Base-by-base conservation (phyloP, 352 stramenopile genomes). In the Globisporangium cederbergense region DNA sequence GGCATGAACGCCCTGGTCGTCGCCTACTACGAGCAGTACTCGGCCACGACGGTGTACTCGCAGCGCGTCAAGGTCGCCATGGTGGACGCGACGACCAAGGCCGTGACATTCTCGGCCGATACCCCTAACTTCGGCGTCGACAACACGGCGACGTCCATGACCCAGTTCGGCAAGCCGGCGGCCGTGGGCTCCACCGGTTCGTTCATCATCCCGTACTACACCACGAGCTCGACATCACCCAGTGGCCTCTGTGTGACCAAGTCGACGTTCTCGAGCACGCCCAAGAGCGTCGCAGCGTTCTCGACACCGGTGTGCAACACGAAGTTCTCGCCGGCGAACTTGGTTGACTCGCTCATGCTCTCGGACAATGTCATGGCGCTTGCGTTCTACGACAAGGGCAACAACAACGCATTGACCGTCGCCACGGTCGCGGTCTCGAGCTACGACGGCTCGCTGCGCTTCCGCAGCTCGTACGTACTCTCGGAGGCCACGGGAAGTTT, bases 151-250 rank as follows among this genome's bases (percentile, higher is more conserved):
- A 43, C 60, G 51, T 46, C 67, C 38, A 63, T n/a, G 9, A 75
- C 66, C 0, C 72, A 71, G 22, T 87, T 85, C 50, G 79, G 73
- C 9, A 59, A 71, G 3, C 76, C 83, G 0, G 16, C 74, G 25
- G 67, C 66, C 1, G 67, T 88, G 8, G 64, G 61, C 20, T 55
- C 59, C n/a, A 54, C 34, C 16, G 58, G 62, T 10, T 70, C 52
- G 6, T 86, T 93, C 40, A 65, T 81, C 18, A 78, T 88, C 52
- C 76, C 74, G 25, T 88, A 86, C 72, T 87, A 75, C 69, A 63
- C n/a, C 14, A 62, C 60, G n/a, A 74, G 49, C 10, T 64, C 36
- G 13, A 71, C 58, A 20, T 16, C 40, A 28, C 47, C 62, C 6
- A 70, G 30, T 9, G 81, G 79, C 0, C 65, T 90, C 9, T 88